Evolutionary conservation across 768 basidiomycete species (phyloP).

Genomic region (Mycena capillaripes): DNA sequence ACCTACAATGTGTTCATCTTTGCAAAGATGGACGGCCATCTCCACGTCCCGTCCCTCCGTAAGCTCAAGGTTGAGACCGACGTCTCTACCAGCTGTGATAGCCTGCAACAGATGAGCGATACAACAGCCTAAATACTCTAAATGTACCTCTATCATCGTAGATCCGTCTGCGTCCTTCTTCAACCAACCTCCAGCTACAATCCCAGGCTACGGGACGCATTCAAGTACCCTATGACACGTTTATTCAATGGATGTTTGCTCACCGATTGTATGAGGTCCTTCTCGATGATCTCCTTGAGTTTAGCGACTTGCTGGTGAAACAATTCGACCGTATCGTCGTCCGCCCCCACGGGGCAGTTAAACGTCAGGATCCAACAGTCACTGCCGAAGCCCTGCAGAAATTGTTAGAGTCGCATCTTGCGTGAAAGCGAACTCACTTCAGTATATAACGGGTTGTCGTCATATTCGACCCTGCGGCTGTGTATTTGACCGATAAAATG

Average conservation of each 20-base stretch:
- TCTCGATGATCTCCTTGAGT: not conserved
- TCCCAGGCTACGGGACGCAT: too few species aligned
- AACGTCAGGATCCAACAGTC: not conserved
- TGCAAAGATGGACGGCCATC: too few species aligned
- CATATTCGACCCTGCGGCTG: not conserved
- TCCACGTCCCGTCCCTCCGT: too few species aligned
- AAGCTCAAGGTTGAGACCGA: too few species aligned
- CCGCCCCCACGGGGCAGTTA: not conserved
- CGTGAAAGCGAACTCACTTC: not conserved
- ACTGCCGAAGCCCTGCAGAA: not conserved
- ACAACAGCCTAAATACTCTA: too few species aligned
- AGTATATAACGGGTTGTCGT: not conserved
- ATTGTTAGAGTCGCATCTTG: not conserved
- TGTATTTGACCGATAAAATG: not conserved
- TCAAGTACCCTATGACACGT: too few species aligned
- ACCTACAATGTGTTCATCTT: too few species aligned
- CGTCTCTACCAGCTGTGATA: too few species aligned
- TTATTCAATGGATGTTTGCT: not conserved
- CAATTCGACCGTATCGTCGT: not conserved
- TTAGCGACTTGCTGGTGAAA: not conserved
- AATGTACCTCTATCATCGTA: too few species aligned
- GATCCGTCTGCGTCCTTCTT: too few species aligned
- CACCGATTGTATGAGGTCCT: not conserved
- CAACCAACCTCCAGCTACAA: too few species aligned
- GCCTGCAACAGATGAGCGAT: too few species aligned